Evolutionary conservation across 1,284 basidiomycete species (phyloP), one percentile per base, ranked within the genome.

Genomic region (Cryptococcus wingfieldii): DNA sequence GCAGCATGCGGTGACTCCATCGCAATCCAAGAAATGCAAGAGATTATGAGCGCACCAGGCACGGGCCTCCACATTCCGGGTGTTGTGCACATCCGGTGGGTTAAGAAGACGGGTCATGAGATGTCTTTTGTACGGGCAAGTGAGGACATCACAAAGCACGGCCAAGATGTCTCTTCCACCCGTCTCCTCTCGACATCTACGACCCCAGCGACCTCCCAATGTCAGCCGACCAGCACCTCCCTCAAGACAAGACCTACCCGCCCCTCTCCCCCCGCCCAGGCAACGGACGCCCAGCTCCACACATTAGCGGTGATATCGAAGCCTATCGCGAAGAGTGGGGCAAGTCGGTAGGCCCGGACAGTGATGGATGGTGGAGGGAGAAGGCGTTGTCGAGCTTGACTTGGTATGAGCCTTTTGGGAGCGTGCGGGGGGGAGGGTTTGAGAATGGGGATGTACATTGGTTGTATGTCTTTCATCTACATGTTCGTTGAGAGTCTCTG

Each of bases 361-460:
- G 85, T 27, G 88, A 92, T 68, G 80, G 82, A 63, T 97, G 90
- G 87, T 97, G 92, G 92, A 84, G 84, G 51, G 84, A 86, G 86
- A 82, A 85, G 70, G 95, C 94, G 1, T 82, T 90, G 82, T 85
- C 92, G 64, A 84, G 83, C 31, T 80, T 98, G 37, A 80, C 89
- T 76, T 98, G 95, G 94, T 87, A 93, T 74, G 83, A 86, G 37
- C 90, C 90, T 34, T 98, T 98, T 83, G 82, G 86, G 63, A 94
- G 87, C 28, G 92, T 98, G 54, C 80, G 86, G 64, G 81, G 89
- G 10, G 95, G 96, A 49, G 81, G 83, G 37, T 98, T 98, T 72
- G 82, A 84, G 69, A 83, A 83, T 28, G 95, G 94, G 38, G 91
- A 98, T 77, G 86, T 97, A 58, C 84, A 85, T 61, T 98, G 94